Conservation (phyloP, 208 protist genomes). For the Tritrichomonas foetus region DNA sequence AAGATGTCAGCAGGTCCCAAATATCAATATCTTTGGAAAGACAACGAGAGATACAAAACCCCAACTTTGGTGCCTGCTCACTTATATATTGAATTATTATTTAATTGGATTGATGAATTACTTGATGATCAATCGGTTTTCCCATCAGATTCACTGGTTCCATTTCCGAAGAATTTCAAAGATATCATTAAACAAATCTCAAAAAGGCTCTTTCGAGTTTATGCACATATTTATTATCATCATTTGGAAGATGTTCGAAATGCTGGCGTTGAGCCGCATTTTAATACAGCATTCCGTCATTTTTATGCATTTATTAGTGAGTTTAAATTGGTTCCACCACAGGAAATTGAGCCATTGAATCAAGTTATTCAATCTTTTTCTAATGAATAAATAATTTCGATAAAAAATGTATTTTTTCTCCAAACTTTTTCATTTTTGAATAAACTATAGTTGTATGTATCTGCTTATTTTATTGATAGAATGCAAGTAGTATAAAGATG, state of each 20-base stretch:
- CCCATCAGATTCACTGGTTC: constrained; percentile 44
- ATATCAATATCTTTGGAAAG: constrained; percentile 46
- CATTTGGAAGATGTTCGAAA: constrained; percentile 85
- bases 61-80: neutral
- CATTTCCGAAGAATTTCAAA: constrained; percentile 68
- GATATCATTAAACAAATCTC: constrained; percentile 84
- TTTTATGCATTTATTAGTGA: constrained; percentile 7
- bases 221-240: constrained; percentile 94
- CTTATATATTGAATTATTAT: neutral
- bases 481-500: too few relatives aligned
- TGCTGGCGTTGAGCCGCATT: constrained; percentile 87
- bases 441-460: too few relatives aligned
- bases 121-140: neutral
- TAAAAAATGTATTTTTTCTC: too few relatives aligned
- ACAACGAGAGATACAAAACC: constrained; percentile 13
- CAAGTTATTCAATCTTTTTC: neutral
- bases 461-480: too few relatives aligned
- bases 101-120: neutral
- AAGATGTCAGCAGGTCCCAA: constrained; percentile 72
- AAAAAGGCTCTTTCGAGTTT: constrained; percentile 92
- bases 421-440: too few relatives aligned
- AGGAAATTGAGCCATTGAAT: neutral
- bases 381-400: neutral
- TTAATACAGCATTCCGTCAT: constrained; percentile 41
- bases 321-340: constrained; percentile 9